Conservation (phyloP, 2,329 filamentous ascomycete genomes). For the Emmonsiellopsis sp. region DNA sequence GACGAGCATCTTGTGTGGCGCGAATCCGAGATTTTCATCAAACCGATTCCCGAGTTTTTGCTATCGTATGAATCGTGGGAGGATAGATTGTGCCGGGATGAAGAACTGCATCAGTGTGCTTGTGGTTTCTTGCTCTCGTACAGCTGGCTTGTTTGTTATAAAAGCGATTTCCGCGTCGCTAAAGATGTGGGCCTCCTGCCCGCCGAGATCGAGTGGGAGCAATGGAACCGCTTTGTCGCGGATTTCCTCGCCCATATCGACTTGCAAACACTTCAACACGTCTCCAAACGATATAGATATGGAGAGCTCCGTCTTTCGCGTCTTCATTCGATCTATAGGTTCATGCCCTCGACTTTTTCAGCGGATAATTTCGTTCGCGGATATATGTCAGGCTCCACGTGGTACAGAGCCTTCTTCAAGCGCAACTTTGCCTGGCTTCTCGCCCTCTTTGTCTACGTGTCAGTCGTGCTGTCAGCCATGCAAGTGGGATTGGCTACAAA, state of each 20-base stretch:
- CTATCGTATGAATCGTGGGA: slow-evolving; percentile 17
- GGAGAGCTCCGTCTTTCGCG: slow-evolving; percentile 37
- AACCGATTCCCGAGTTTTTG: slow-evolving; percentile 19
- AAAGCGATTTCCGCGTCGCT: slow-evolving; percentile 31
- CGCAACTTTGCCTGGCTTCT: slow-evolving; percentile 36
- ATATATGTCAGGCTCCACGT: slow-evolving; percentile 20
- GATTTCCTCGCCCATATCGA: slow-evolving; percentile 20
- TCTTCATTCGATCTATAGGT: slow-evolving; percentile 34
- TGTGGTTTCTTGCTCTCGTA: slow-evolving; percentile 35
- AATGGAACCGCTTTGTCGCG: slow-evolving; percentile 28
- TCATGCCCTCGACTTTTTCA: slow-evolving; percentile 19
- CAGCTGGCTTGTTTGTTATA: slow-evolving; percentile 28
- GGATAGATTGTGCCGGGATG: slow-evolving; percentile 13
- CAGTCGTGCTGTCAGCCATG: slow-evolving; percentile 41
- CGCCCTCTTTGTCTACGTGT: slow-evolving; percentile 33
- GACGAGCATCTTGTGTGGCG: slow-evolving; percentile 20
- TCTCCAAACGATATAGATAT: slow-evolving; percentile 34
- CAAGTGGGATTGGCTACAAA: slow-evolving; percentile 28
- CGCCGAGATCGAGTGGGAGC: slow-evolving; percentile 24
- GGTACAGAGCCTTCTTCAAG: slow-evolving; percentile 34
- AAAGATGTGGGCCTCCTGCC: slow-evolving; percentile 23
- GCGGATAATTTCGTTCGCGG: slow-evolving; percentile 16
- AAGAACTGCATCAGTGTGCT: slow-evolving; percentile 18
- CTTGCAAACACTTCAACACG: slow-evolving; percentile 20
- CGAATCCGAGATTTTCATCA: slow-evolving; percentile 15